A percentile compares a stretch with the other conserved stretches of the same genome.
These are phyloP conservation scores for Aspergillus asperescens DNA, from an alignment of 495 filamentous ascomycete genomes.

Conservation along the genomic window DNA sequence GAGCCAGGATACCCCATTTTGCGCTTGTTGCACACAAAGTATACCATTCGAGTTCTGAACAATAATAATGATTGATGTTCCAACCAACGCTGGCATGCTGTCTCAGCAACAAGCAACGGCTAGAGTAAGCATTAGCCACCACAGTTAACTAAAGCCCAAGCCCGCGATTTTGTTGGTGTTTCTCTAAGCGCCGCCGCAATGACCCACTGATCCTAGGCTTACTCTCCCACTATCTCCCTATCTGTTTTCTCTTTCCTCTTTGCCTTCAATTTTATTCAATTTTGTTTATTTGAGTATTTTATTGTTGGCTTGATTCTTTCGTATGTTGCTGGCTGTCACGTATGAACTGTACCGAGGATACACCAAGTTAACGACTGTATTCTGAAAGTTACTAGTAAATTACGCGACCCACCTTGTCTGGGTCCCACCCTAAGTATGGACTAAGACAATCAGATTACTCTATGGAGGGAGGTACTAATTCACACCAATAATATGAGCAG, in stretches of 20 bases:
- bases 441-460: too few relatives aligned
- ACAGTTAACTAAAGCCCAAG: not conserved
- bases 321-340: too few relatives aligned
- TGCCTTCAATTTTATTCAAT: not conserved
- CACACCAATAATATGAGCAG: too few relatives aligned
- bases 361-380: too few relatives aligned
- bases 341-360: too few relatives aligned
- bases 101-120: not conserved
- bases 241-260: not conserved
- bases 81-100: not conserved
- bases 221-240: not conserved
- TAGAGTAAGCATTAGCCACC: not conserved
- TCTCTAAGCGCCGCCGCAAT: slow-evolving; percentile 1
- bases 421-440: too few relatives aligned
- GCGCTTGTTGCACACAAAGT: slow-evolving; percentile 66
- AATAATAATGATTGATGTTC: not conserved
- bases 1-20: slow-evolving; percentile 61
- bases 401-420: too few relatives aligned
- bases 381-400: too few relatives aligned
- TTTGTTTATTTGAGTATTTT: not conserved
- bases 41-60: slow-evolving; percentile 49
- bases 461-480: too few relatives aligned
- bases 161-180: not conserved
- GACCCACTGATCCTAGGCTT: not conserved
- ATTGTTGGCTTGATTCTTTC: too few relatives aligned